These are phyloP conservation scores for Alternaria arborescens DNA, from an alignment of 2,329 filamentous ascomycete species.

Conservation along the genomic window DNA sequence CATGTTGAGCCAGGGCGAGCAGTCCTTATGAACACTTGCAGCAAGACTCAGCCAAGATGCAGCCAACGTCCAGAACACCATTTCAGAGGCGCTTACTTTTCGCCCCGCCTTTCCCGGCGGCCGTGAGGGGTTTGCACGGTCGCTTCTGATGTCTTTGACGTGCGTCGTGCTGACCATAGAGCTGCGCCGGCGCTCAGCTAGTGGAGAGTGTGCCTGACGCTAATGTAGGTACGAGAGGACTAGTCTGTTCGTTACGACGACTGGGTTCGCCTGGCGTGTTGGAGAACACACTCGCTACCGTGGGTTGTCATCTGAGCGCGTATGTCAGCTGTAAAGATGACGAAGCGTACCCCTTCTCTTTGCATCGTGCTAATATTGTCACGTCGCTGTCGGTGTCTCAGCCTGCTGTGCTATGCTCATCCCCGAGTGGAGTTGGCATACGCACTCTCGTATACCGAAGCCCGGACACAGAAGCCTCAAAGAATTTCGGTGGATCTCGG, in stretches of 20 bases:
- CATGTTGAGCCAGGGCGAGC: conserved; percentile 10
- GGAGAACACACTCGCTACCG: conserved; percentile 3
- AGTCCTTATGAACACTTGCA: conserved; percentile 26
- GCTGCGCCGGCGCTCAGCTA: conserved; percentile 12
- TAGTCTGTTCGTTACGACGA: conserved; percentile 11
- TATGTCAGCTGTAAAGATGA: conserved; percentile 2
- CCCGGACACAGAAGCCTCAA: conserved; percentile 1
- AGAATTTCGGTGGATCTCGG: conserved; percentile 10
- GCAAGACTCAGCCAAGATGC: conserved; percentile 2
- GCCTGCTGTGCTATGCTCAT: conserved; percentile 3
- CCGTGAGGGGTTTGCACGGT: conserved; percentile 16
- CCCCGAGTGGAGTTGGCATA: not conserved
- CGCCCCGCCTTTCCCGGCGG: conserved; percentile 21
- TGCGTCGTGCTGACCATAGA: conserved; percentile 7
- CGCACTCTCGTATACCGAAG: not conserved
- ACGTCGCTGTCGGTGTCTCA: conserved; percentile 5
- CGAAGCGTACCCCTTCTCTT: not conserved
- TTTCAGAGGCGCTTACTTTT: conserved; percentile 12
- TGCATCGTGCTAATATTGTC: conserved; percentile 7
- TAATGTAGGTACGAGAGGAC: conserved; percentile 30
- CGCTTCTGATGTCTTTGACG: conserved; percentile 16
- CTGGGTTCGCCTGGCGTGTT: conserved; percentile 9
- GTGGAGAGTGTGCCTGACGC: conserved; percentile 22
- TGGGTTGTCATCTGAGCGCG: not conserved
- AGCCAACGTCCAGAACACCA: conserved; percentile 12